Conservation (phyloP, 495 filamentous ascomycete genomes). For the Neohortaea acidophila region DNA sequence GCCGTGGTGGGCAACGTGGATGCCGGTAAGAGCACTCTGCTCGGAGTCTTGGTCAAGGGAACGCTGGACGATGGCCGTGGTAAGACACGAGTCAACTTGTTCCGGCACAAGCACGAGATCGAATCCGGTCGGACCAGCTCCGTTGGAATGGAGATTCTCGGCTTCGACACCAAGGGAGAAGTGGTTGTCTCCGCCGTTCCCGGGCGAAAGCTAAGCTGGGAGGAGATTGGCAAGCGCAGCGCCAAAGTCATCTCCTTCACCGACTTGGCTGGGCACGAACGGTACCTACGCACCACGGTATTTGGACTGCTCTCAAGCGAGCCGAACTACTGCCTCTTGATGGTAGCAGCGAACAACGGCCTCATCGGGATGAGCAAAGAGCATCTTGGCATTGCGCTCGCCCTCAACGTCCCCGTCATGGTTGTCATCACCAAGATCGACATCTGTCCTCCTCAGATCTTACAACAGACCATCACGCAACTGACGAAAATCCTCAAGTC, state of each 20-base stretch:
- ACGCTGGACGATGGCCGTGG: conserved; percentile 89
- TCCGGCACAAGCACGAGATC: conserved; percentile 94
- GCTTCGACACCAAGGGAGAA: conserved; percentile 80
- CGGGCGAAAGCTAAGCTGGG: conserved; percentile 84
- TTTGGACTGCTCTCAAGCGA: conserved; percentile 89
- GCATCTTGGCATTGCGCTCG: conserved; percentile 87
- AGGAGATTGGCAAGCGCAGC: conserved; percentile 90
- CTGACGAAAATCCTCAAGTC: conserved; percentile 84
- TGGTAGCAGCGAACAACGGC: conserved; percentile 97
- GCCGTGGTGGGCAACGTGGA: conserved; percentile 96
- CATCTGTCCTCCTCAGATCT: conserved; percentile 90
- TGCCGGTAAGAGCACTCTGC: conserved; percentile 91
- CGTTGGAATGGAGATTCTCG: conserved; percentile 98
- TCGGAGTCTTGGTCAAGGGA: conserved; percentile 92
- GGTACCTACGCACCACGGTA: conserved; percentile 89
- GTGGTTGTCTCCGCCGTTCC: conserved; percentile 66
- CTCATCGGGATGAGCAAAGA: conserved; percentile 97
- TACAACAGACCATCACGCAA: conserved; percentile 87
- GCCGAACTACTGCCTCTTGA: conserved; percentile 92
- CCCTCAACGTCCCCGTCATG: conserved; percentile 93
- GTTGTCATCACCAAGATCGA: conserved; percentile 98
- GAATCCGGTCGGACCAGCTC: conserved; percentile 91
- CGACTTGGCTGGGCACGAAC: conserved; percentile 88
- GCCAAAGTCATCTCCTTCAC: conserved; percentile 94
- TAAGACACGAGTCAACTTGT: conserved; percentile 88